Base-by-base conservation (phyloP, 345 rosid species). In the Barbarea vulgaris region DNA sequence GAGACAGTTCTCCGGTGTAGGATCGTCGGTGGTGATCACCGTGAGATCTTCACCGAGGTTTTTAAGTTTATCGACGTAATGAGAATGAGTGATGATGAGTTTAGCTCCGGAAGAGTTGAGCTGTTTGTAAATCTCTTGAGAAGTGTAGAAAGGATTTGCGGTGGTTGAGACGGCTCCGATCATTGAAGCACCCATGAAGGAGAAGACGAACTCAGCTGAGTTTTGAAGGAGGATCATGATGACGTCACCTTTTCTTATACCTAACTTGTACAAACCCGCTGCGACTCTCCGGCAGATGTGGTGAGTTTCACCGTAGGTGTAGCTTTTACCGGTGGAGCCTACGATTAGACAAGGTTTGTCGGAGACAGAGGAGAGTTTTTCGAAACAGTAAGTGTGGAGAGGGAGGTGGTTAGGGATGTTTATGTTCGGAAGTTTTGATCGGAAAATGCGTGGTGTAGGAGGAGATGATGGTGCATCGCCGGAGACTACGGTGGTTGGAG, bases 161-260 rank as follows among this genome's bases (percentile, higher is more conserved):
- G 93, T 82, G 4, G 98, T 94, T 61, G 91, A 72, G 72, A 90
- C 63, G 0, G 95, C 98, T 4, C 98, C 98, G 21, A 87, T 72
- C 87, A 91, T 87, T 60, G 97, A 94, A 31, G 97, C 93, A 11
- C 88, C 98, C 80, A 94, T 80, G 87, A 94, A 94, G 22, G 92
- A 61, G 84, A 91, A 86, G 31, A 89, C 95, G 59, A 94, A 94
- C 56, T 91, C 96, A 0, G 95, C 81, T 22, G 87, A 87, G 83
- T 91, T 94, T 8, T 82, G 98, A 44, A 94, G 93, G 33, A 91
- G 83, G 72, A 89, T 76, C 98, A 94, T 91, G 84, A 94, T 85
- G 31, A 88, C 98, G 61, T 90, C 97, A 4, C 96, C 96, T 64
- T 85, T 80, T 22, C 71, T 69, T 28, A 94, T 70, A 17, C 97